Evolutionary conservation across 345 rosid species (phyloP), one percentile per base, ranked within the genome.

Genomic region (Passiflora organensis): DNA sequence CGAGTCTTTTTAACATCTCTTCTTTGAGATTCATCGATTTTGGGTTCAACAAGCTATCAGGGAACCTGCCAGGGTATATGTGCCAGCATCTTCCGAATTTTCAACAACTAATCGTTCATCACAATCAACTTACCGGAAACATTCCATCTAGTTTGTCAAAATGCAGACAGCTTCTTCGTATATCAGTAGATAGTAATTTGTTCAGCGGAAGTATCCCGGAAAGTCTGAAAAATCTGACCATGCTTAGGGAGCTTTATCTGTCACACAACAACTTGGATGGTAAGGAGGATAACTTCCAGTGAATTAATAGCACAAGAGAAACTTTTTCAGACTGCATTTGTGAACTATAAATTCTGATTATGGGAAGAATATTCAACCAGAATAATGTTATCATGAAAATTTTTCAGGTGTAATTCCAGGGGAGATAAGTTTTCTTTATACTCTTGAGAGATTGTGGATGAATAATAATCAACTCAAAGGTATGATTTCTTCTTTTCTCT

Each of bases 121-220:
- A 18, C 22, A 71, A 71, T 47, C 32, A 39, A 12, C 41, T 69
- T 13, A 41, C n/a, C 6, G 69, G 74, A 15, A 37, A 5, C 14
- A 22, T 63, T 17, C 60, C 73, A 1, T 22, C 51, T 19, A 14
- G 28, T 21, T 48, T 48, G 21, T 48, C 6, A 2, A 23, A 23
- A 48, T 48, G 28, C 15, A 22, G 1, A 22, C 12, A 24, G 34
- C 48, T 62, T 48, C 38, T 43, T 47, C 39, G 42, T 11, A 18
- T 45, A 13, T 47, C 42, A 6, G n/a, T 59, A 14, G 51, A 43
- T 10, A 36, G 37, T 19, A 59, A 59, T 25, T 17, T 20, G 6
- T 48, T 60, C 15, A 17, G 14, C 23, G 64, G 64, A 38, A 50
- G 37, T 16, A 39, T 60, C 18, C 56, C 64, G 3, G 11, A 28